Conservation (phyloP, 2,329 filamentous ascomycete genomes). For the Arthrobotrys sphaeroides region DNA sequence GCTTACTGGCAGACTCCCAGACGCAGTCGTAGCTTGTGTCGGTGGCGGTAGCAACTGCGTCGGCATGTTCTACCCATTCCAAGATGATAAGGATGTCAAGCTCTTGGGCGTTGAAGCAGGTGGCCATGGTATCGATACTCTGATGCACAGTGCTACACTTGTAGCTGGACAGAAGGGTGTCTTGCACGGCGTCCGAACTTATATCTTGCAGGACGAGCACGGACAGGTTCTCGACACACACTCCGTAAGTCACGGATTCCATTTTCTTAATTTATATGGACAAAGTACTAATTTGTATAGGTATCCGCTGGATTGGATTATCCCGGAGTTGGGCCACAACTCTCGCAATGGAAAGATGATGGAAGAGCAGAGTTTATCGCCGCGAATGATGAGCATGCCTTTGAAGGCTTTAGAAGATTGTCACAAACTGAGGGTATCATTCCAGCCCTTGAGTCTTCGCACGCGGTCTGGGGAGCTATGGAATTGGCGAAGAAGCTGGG, state of each 20-base stretch:
- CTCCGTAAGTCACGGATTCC: constrained; percentile 66
- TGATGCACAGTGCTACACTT: constrained; percentile 86
- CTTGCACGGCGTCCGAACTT: constrained; percentile 93
- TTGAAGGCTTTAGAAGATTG: constrained; percentile 84
- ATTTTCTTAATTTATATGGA: not conserved
- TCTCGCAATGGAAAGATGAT: constrained; percentile 91
- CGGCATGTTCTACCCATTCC: constrained; percentile 98
- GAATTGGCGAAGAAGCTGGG: constrained; percentile 92
- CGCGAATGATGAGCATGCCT: constrained; percentile 89
- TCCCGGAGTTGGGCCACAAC: constrained; percentile 92
- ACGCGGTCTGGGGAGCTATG: constrained; percentile 88
- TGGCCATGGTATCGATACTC: constrained; percentile 88
- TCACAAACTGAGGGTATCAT: constrained; percentile 95
- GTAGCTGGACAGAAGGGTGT: constrained; percentile 88
- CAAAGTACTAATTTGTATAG: constrained; percentile 1
- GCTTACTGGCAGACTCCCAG: constrained; percentile 86
- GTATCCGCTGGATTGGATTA: constrained; percentile 96
- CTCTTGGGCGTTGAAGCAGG: constrained; percentile 94
- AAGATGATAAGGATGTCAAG: constrained; percentile 83
- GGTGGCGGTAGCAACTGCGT: constrained; percentile 94
- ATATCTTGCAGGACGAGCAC: constrained; percentile 89
- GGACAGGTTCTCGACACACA: constrained; percentile 96
- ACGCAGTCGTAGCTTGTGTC: constrained; percentile 95
- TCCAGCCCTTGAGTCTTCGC: constrained; percentile 89
- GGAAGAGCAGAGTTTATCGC: constrained; percentile 86